Evolutionary conservation across 164 flowering plant genomes (phyloP).

Genomic region (Magnolia sinica): DNA sequence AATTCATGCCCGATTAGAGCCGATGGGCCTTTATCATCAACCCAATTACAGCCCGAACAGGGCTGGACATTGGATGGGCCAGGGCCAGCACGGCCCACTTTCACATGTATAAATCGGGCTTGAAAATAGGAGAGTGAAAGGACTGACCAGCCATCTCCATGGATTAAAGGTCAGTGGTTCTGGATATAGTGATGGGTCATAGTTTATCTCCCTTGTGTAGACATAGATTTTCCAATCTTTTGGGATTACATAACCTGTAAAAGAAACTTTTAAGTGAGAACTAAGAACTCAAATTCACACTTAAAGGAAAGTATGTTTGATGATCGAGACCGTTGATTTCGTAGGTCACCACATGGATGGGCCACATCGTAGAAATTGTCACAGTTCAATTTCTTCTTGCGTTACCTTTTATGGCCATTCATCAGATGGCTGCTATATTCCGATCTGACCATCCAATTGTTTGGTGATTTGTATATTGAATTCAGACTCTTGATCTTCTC

Average conservation of each 20-base stretch:
- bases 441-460: too few species aligned
- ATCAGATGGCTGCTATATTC: too few species aligned
- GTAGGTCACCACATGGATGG: background rate
- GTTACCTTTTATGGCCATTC: too few species aligned
- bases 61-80: too few species aligned
- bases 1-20: too few species aligned
- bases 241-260: slow-evolving; percentile 49
- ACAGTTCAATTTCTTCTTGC: background rate
- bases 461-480: too few species aligned
- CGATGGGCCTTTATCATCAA: too few species aligned
- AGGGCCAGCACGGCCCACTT: too few species aligned
- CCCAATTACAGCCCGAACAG: too few species aligned
- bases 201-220: slow-evolving; percentile 46
- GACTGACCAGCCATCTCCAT: slow-evolving; percentile 63
- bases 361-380: background rate
- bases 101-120: background rate
- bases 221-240: slow-evolving; percentile 61
- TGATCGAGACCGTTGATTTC: background rate
- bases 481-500: too few species aligned
- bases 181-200: slow-evolving; percentile 40
- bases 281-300: background rate
- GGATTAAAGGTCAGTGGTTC: slow-evolving; percentile 53
- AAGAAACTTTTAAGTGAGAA: background rate
- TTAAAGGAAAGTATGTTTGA: background rate
- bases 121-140: background rate